Evolutionary conservation across 345 rosid species (phyloP), one percentile per base, ranked within the genome.

Genomic region (Corchorus olitorius): DNA sequence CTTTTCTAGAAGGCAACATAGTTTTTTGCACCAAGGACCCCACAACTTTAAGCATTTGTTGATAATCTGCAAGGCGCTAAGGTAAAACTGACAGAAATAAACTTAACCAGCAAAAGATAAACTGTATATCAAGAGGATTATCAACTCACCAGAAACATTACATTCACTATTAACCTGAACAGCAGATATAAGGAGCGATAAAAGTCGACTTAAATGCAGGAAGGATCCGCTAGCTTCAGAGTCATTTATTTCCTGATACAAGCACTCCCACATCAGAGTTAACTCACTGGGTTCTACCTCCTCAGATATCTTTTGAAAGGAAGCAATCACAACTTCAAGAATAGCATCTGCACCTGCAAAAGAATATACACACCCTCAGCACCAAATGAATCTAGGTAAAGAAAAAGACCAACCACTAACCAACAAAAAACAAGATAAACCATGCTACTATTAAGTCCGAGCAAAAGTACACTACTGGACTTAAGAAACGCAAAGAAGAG

Each of bases 261-360:
- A 81, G 87, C 88, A 84, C 56, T 85, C 56, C 89, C 91, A 88
- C 74, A 93, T 64, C 70, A 83, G 70, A 68, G 19, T 70, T 81
- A 90, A 83, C 77, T 91, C 87, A 79, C 80, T 66, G 39, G 86
- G 75, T 74, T 87, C 90, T 64, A 89, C 80, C 81, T 85, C 89
- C 76, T 86, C 88, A 65, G 91, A 86, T 77, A 89, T 63, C 80
- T 97, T 91, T 75, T 78, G 74, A 65, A 91, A 90, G 74, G 89
- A 62, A 53, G 83, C 39, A 75, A 65, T 76, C 76, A 89, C 82
- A 82, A 93, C 97, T 76, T 89, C 93, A 78, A 88, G 83, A 68
- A 89, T 85, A 76, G 85, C 73, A 75, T 77, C 84, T 67, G 90
- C 37, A 77, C 87, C 98, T 95, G 88, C 76, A 82, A 64, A 11